Conservation (phyloP, 305 asterid genomes). For the Caryopteris hybrid region DNA sequence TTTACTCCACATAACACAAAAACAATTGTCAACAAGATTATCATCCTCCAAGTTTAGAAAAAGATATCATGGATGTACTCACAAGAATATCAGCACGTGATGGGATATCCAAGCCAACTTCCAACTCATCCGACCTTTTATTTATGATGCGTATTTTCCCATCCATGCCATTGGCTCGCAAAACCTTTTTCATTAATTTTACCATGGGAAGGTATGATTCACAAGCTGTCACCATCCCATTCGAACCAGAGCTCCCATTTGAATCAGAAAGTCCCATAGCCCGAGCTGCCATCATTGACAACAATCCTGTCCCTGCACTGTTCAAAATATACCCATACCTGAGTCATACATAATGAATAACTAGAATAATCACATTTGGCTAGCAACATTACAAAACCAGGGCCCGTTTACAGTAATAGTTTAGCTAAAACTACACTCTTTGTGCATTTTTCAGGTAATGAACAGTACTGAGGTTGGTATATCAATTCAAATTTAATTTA, state of each 20-base stretch:
- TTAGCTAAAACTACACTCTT: not conserved
- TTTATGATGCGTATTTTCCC: slow-evolving; percentile 57
- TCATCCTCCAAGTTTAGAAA: not conserved
- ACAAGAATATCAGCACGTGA: slow-evolving; percentile 90
- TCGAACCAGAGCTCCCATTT: slow-evolving; percentile 22
- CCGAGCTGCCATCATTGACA: slow-evolving; percentile 93
- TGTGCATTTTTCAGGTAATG: not conserved
- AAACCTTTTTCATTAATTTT: slow-evolving; percentile 76
- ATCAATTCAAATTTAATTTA: not conserved
- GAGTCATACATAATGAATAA: not conserved
- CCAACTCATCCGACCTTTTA: slow-evolving; percentile 92
- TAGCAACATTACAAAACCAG: not conserved
- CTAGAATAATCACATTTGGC: not conserved
- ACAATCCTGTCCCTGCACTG: slow-evolving; percentile 95
- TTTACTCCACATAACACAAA: not conserved
- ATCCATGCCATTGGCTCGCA: slow-evolving; percentile 65
- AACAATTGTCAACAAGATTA: not conserved
- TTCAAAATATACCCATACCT: slow-evolving; percentile 15
- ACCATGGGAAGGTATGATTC: slow-evolving; percentile 98
- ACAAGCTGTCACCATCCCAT: slow-evolving; percentile 76
- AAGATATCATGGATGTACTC: slow-evolving; percentile 29
- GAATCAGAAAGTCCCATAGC: slow-evolving; percentile 55
- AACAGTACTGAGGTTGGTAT: not conserved
- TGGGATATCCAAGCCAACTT: slow-evolving; percentile 66
- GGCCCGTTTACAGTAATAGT: not conserved